Base-by-base conservation (phyloP, 2,329 filamentous ascomycete species). In the Botrytis porri region DNA sequence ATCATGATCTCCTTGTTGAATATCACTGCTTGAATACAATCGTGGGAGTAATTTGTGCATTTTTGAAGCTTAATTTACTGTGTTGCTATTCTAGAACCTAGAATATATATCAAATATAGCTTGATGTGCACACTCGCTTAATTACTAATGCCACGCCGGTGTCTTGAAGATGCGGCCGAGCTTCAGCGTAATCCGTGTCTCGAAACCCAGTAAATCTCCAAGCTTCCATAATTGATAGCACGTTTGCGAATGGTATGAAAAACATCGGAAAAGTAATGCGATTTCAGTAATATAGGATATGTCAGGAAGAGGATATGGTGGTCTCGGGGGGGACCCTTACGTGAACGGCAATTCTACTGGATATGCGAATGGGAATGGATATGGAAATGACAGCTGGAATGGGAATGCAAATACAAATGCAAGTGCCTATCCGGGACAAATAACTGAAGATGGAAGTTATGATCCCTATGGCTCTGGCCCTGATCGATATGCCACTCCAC, bases 281-380 rank as follows among this genome's bases (percentile, higher is more conserved):
- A 78, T 51, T 72, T 73, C 70, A 67, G 76, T 75, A 60, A 70
- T 60, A 76, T 72, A 75, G 64, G 74, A 67, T 32, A 81, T 81
- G 80, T 75, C 80, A 72, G 77, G 79, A 54, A 80, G 79, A 75
- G 74, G 80, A 41, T 80, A 80, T 74, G 78, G 78, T 48, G 77
- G 77, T 41, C 76, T 78, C 32, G 77, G 77, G 64, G 77, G 78
- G 16, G 79, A 80, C 72, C 77, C 79, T 12, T 80, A 79, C 62
- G 69, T 76, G 37, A 79, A 79, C 70, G 75, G 75, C 29, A 76
- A 77, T 69, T 76, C 76, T 18, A 62, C 57, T 69, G 64, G 71
- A 32, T 59, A 72, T 59, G 37, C 60, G 29, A 60, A 72, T 67
- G 70, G 70, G 51, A 71, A 71, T 70, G 67, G 54, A 35, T 60